These are phyloP conservation scores for Mucor saturninus DNA, from an alignment of 371 early-diverging fungal species.

Conservation along the genomic window DNA sequence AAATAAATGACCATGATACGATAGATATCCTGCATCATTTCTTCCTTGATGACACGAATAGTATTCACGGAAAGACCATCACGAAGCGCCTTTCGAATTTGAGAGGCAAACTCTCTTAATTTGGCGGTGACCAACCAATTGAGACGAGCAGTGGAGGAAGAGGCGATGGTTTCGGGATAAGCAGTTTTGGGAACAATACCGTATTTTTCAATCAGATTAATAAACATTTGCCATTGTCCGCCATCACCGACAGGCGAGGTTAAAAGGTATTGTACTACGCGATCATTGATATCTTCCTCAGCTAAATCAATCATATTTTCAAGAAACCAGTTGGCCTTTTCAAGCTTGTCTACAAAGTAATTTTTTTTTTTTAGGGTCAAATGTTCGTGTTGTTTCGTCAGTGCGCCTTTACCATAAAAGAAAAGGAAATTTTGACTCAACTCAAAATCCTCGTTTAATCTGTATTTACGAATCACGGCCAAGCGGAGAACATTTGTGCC, in stretches of 20 bases:
- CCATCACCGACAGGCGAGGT: conserved; percentile 63
- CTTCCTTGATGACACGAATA: conserved; percentile 55
- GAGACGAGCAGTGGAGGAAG: conserved; percentile 64
- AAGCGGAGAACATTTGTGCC: conserved; percentile 49
- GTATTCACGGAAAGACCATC: conserved; percentile 47
- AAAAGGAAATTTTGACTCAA: conserved; percentile 81
- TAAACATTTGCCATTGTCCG: conserved; percentile 87
- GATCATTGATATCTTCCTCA: conserved; percentile 67
- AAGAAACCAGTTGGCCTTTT: conserved; percentile 84
- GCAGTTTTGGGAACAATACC: conserved; percentile 78
- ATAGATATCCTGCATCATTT: conserved; percentile 74
- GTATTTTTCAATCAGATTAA: conserved; percentile 76
- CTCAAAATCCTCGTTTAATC: conserved; percentile 76
- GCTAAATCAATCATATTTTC: conserved; percentile 77
- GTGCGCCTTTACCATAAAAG: conserved; percentile 69
- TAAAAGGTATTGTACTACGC: conserved; percentile 76
- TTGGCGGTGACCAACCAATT: conserved; percentile 69
- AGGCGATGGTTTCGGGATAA: conserved; percentile 75
- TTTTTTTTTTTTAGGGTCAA: too few relatives aligned
- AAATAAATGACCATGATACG: conserved; percentile 73
- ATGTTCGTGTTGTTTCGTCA: neutral
- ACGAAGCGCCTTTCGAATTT: conserved; percentile 57
- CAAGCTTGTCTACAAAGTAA: conserved; percentile 60
- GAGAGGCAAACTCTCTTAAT: conserved; percentile 72
- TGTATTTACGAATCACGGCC: conserved; percentile 54